phyloP scores from a whole-genome alignment of 495 filamentous ascomycete species.

The Xylaria castorea region DNA sequence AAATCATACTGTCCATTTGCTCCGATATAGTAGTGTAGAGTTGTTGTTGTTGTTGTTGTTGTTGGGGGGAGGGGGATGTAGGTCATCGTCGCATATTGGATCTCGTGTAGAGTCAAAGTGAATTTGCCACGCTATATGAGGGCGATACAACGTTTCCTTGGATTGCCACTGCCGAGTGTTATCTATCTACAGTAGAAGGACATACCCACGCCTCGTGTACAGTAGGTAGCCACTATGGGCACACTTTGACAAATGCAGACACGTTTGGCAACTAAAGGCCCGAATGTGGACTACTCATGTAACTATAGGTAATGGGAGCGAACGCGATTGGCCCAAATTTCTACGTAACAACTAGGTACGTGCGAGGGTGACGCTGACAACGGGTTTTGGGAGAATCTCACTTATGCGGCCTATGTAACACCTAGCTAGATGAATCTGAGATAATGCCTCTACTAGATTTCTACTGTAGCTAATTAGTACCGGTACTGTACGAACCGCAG shows the following conservation, averaged over 20 bases:
- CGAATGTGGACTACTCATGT: constrained; percentile 21
- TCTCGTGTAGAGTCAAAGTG: constrained; percentile 7
- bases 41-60: neutral
- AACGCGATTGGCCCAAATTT: constrained; percentile 10
- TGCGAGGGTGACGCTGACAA: constrained; percentile 18
- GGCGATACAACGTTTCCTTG: constrained; percentile 20
- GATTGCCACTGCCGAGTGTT: constrained; percentile 12
- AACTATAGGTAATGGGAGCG: constrained; percentile 10
- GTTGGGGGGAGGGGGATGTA: neutral
- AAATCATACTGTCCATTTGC: neutral
- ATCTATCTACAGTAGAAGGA: constrained; percentile 6
- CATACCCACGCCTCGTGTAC: constrained; percentile 4
- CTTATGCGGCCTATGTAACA: neutral
- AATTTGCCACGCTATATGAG: constrained; percentile 17
- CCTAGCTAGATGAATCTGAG: neutral
- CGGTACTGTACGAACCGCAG: constrained; percentile 5
- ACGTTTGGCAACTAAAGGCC: constrained; percentile 23
- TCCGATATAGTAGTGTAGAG: neutral
- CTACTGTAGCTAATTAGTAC: constrained; percentile 6
- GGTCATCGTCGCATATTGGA: neutral
- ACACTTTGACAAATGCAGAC: constrained; percentile 13
- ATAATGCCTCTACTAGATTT: constrained; percentile 7
- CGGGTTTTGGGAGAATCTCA: constrained; percentile 19
- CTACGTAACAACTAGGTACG: neutral
- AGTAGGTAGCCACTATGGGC: constrained; percentile 3